These are phyloP conservation scores for Amylostereum chailletii DNA, from an alignment of 1,284 basidiomycete species.

Conservation along the genomic window DNA sequence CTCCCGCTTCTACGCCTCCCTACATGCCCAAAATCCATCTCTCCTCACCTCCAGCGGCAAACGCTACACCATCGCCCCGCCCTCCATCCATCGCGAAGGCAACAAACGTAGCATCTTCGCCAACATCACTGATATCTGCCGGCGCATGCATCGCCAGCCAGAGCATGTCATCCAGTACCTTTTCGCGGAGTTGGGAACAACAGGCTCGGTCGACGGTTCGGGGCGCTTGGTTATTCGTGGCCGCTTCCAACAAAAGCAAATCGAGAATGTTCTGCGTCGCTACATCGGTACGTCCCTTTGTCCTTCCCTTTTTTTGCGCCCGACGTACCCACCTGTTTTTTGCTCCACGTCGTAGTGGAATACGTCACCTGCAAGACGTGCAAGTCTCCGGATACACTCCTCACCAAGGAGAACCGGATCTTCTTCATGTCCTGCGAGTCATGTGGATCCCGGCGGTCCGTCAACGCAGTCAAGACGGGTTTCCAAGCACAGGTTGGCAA, in stretches of 20 bases:
- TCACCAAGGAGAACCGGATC: conserved; percentile 97
- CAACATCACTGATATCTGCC: conserved; percentile 97
- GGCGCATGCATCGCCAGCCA: conserved; percentile 97
- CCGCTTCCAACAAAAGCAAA: conserved; percentile 97
- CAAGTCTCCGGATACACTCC: conserved; percentile 95
- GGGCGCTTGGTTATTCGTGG: conserved; percentile 95
- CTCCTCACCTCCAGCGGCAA: conserved; percentile 82
- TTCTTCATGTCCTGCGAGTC: conserved; percentile 99
- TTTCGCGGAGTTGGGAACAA: conserved; percentile 98
- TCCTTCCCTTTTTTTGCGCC: conserved; percentile 2
- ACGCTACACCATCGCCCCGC: conserved; percentile 97
- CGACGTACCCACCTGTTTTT: conserved; percentile 4
- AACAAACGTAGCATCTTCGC: conserved; percentile 98
- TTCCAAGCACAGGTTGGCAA: conserved; percentile 96
- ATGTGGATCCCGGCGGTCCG: conserved; percentile 87
- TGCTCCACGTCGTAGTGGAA: conserved; percentile 55
- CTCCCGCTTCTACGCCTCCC: conserved; percentile 83
- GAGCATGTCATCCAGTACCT: conserved; percentile 98
- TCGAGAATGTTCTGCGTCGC: conserved; percentile 93
- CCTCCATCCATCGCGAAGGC: conserved; percentile 87
- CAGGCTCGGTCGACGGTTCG: conserved; percentile 89
- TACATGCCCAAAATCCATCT: conserved; percentile 92
- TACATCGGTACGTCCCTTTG: conserved; percentile 74
- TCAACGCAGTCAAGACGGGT: conserved; percentile 96
- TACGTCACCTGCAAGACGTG: conserved; percentile 99